A percentile compares a stretch with the other conserved stretches of the same genome.
Conservation (phyloP, 306 rosid genomes). For the Castanospermum australe region DNA sequence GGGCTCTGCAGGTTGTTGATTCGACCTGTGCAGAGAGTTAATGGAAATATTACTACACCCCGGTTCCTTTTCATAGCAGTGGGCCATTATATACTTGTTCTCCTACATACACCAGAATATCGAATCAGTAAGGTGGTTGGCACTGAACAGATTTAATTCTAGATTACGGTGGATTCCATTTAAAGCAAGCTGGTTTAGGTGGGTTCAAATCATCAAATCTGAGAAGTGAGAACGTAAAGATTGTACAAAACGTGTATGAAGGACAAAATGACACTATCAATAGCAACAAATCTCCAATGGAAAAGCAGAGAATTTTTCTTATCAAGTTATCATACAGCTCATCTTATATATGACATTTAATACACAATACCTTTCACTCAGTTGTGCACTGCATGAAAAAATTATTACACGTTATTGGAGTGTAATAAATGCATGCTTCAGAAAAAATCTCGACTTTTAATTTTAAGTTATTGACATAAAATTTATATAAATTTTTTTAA, state of each 20-base stretch:
- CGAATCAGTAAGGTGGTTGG: neutral
- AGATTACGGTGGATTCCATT: neutral
- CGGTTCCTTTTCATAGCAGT: neutral
- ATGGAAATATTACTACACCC: neutral
- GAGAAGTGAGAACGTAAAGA: neutral
- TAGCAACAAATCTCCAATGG: neutral
- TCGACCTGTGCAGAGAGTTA: neutral
- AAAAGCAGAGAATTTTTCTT: neutral
- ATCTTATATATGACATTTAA: neutral
- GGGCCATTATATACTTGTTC: neutral
- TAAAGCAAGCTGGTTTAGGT: neutral
- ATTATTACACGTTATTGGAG: no score
- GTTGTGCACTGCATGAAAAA: neutral
- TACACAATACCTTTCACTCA: neutral
- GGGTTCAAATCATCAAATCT: neutral
- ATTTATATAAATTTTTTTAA: no score
- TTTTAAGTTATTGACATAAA: no score
- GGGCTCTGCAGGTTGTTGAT: neutral
- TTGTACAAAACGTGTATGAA: neutral
- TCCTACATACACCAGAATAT: neutral
- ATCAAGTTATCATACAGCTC: constrained; percentile 5
- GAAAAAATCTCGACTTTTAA: no score
- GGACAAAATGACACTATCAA: neutral
- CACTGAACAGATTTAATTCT: neutral
- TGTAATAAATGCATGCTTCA: no score